Base-by-base conservation (phyloP, 2,329 filamentous ascomycete species). In the Pyrenophora tritici-repentis region DNA sequence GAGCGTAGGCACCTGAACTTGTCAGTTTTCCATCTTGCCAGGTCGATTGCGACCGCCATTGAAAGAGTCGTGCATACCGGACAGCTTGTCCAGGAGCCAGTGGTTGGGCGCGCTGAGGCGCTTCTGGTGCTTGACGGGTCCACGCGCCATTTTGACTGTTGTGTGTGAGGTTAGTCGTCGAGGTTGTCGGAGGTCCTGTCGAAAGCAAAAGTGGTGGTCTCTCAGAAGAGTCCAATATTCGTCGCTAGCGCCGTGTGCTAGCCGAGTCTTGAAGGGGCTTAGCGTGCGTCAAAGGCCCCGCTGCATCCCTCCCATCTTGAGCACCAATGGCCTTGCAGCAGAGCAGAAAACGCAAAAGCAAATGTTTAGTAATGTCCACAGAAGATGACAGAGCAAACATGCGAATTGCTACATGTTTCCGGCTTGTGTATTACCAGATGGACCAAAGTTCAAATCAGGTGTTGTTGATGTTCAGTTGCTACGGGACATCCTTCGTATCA, bases 81-180 rank as follows among this genome's bases (percentile, higher is more conserved):
- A 96, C 78, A 99, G 86, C 83, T 99, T 99, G 90, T 99, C 94
- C 80, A 99, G 86, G 78, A 99, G 90, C 94, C 94, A 99, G 89
- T 97, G 94, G 79, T 90, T 95, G 78, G 94, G 94, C 79, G 94
- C 94, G 83, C 90, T 94, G 78, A 97, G 86, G 86, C 94, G 92
- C 92, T 99, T 97, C 83, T 97, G 93, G 84, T 99, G 94, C 89
- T 97, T 97, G 87, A 94, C 95, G 82, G 81, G 84, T 83, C 84
- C 84, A 77, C 84, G 81, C 76, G 81, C 83, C 84, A 87, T 87
- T 72, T 76, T 86, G 70, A 70, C 76, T 75, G 72, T 75, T 65
- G 65, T 72, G 64, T 72, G 56, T 63, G 63, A 67, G 63, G 65
- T 67, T 69, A 67, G 67, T 67, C 61, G 66, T 67, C 59, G 61